Percentiles rank a stretch among this genome's conserved stretches.
These are phyloP conservation scores for Micractinium sp. DNA, from an alignment of 139 green algal genomes.

Conservation along the genomic window DNA sequence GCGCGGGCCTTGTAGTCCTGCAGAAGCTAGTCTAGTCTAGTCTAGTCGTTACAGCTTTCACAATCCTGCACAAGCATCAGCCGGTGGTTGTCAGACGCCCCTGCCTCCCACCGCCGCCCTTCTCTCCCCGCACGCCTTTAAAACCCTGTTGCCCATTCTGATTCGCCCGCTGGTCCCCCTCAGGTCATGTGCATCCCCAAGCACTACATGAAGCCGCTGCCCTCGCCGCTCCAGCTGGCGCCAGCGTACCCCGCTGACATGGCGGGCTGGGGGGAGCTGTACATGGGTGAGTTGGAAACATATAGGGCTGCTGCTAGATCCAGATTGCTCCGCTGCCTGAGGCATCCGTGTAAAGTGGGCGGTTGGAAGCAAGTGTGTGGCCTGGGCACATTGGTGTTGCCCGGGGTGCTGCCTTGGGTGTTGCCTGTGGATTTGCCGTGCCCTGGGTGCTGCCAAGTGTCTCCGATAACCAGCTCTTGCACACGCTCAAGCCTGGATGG, in stretches of 20 bases:
- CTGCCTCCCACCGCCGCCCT: not conserved
- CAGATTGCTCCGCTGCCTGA: no score
- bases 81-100: no score
- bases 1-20: no score
- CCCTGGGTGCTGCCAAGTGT: not conserved
- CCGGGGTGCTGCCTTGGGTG: no score
- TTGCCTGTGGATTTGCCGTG: no score
- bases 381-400: no score
- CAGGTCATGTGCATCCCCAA: constrained; percentile 74
- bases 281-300: constrained; percentile 48
- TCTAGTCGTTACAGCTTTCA: no score
- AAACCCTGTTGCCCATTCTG: not conserved
- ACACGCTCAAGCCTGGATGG: not conserved
- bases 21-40: no score
- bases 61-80: no score
- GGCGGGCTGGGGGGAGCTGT: constrained; percentile 43
- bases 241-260: constrained; percentile 47
- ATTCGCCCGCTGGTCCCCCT: not conserved
- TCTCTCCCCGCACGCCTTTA: not conserved
- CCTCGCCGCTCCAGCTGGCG: constrained; percentile 41
- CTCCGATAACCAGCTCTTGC: not conserved
- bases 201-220: constrained; percentile 69
- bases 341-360: no score
- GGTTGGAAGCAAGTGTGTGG: no score
- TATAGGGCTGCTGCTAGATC: no score